phyloP scores from a whole-genome alignment of 2,329 filamentous ascomycete genomes.

The Tolypocladium guangdongense region DNA sequence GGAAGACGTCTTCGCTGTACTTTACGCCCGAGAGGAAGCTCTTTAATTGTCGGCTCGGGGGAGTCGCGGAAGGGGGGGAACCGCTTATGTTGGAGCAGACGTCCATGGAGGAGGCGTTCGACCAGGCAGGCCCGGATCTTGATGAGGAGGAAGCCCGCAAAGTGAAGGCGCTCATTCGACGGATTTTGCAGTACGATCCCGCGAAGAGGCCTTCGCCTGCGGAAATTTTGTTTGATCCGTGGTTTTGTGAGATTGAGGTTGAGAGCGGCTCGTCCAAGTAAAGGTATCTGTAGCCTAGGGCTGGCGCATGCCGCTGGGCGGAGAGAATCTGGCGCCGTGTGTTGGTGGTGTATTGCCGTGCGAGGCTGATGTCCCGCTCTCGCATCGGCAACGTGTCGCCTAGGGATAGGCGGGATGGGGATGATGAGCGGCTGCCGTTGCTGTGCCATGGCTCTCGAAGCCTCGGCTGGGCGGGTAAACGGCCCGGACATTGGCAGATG shows the following conservation, averaged over 20 bases:
- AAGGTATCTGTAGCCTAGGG: neutral
- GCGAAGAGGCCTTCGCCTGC: constrained; percentile 14
- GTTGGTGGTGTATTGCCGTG: no score
- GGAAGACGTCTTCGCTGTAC: constrained; percentile 14
- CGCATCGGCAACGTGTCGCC: no score
- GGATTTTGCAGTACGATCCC: constrained; percentile 20
- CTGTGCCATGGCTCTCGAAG: no score
- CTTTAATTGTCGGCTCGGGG: constrained; percentile 15
- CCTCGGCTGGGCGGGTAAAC: no score
- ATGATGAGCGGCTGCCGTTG: no score
- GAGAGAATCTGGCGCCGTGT: no score
- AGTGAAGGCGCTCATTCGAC: constrained; percentile 16
- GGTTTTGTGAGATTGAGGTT: constrained; percentile 11
- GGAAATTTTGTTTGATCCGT: constrained; percentile 18
- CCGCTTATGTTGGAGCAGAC: constrained; percentile 12
- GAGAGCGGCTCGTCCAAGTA: constrained; percentile 20
- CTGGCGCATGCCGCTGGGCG: no score
- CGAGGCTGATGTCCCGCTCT: no score
- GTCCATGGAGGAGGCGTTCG: constrained; percentile 16
- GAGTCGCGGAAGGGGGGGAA: constrained; percentile 8
- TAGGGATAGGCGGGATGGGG: no score
- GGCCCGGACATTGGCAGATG: no score
- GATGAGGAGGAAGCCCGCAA: constrained; percentile 12
- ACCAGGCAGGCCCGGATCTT: constrained; percentile 11
- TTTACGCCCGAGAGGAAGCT: constrained; percentile 14